A percentile compares a stretch with the other conserved stretches of the same genome.
Conservation (phyloP, 129 eudicot species). For the Tanacetum coccineum region DNA sequence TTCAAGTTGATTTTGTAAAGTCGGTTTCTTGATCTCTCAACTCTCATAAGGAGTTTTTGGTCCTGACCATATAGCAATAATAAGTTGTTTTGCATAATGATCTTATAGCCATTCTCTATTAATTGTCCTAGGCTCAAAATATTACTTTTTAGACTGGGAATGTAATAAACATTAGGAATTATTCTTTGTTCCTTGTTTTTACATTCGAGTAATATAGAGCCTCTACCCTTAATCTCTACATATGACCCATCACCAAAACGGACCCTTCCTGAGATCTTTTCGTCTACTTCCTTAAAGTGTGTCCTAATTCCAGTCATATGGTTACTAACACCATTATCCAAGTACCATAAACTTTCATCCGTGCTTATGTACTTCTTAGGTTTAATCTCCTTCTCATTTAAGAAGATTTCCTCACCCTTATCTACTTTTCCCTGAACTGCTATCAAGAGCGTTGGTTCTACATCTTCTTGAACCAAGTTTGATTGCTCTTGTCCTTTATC, state of each 20-base stretch:
- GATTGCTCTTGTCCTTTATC: neutral
- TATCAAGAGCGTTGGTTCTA: neutral
- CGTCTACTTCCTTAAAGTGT: neutral
- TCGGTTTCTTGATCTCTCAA: conserved; percentile 1
- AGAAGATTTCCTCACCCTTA: neutral
- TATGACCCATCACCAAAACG: neutral
- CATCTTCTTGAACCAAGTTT: neutral
- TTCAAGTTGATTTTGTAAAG: too few relatives aligned
- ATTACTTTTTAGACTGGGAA: neutral
- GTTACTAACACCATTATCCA: neutral
- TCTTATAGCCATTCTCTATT: neutral
- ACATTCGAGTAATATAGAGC: neutral
- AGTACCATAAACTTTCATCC: neutral
- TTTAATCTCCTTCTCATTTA: neutral
- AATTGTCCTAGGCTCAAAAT: neutral
- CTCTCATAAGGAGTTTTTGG: conserved; percentile 2
- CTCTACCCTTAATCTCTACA: neutral
- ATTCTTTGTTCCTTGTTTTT: neutral
- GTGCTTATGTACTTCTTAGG: neutral
- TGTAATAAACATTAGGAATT: neutral
- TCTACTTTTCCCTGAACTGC: neutral
- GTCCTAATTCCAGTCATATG: neutral
- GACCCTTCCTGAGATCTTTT: neutral
- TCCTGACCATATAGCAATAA: neutral
- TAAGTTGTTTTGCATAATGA: neutral